Base-by-base conservation (phyloP, 768 basidiomycete genomes). In the Jaapia argillacea region DNA sequence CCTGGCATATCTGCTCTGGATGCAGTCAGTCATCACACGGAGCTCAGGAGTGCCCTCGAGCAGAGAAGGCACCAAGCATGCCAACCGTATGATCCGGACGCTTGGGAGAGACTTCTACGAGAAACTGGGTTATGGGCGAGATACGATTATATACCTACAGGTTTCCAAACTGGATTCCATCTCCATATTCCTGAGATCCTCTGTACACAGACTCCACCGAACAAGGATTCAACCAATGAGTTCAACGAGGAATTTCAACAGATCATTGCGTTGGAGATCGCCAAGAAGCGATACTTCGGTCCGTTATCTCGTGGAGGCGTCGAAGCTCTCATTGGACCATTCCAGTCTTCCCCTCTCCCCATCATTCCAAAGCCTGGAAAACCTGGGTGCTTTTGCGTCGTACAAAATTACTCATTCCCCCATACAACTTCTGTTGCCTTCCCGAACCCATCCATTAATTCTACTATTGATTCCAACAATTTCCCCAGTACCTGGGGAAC, bases 401-500 rank as follows among this genome's bases (percentile, higher is more conserved):
- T 66, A 0, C 63, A 67, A 21, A 62, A 68, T 33, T 51, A 58
- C 1, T 66, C 41, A 24, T 66, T 6, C 13, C 58, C 57, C 0
- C 24, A 42, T 4, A 2, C 4, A 0, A n/a, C 39, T 6, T 33
- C 47, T 6, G 24, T 13, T 12, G 3, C 4, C 23, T 42, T 42
- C 16, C n/a, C n/a, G n/a, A n/a, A n/a, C n/a, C 40, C 44, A 0
- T 63, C 62, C 0, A 57, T 64, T 26, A 64, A 64, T 43, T 53
- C 36, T 1, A 6, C n/a, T 3, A 62, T 73, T 5, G 38, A 64
- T 26, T 49, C 66, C 0, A 40, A 54, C n/a, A 12, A 49, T 14
- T 60, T 64, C 43, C 70, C 69, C 0, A 68, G 66, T 52, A 65
- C 63, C 0, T 72, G 68, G 70, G 68, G 67, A 1, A 71, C 68